phyloP scores from a whole-genome alignment of 2,329 filamentous ascomycete species.

The Dactylellina drechsleri region DNA sequence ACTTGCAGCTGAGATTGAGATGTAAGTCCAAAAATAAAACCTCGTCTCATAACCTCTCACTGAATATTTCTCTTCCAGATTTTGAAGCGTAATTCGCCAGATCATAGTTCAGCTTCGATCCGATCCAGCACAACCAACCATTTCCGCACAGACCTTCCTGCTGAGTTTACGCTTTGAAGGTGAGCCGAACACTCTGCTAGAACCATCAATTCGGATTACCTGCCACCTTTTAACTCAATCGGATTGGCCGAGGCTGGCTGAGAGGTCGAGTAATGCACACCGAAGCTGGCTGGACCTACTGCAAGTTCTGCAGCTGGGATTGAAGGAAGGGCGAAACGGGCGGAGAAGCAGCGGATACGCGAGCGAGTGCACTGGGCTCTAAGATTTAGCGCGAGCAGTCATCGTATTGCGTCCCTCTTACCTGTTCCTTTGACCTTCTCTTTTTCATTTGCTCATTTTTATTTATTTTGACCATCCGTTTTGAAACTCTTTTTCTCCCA shows the following conservation, averaged over 20 bases:
- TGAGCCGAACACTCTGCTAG: neutral
- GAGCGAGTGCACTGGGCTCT: constrained; percentile 20
- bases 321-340: constrained; percentile 1
- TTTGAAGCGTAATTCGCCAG: too few relatives aligned
- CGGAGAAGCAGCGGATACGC: constrained; percentile 5
- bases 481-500: neutral
- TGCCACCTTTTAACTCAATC: constrained; percentile 11
- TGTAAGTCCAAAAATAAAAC: too few relatives aligned
- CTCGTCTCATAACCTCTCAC: too few relatives aligned
- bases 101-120: too few relatives aligned
- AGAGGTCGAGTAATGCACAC: neutral
- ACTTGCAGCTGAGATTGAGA: too few relatives aligned
- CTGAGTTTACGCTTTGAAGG: constrained; percentile 29
- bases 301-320: constrained; percentile 1
- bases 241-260: constrained; percentile 4
- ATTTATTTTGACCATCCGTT: neutral
- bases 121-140: constrained; percentile 4
- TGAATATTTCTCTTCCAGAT: neutral
- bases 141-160: constrained; percentile 48
- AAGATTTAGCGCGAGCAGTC: constrained; percentile 13
- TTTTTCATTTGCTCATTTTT: too few relatives aligned
- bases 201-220: neutral
- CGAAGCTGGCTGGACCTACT: neutral
- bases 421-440: neutral
- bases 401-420: constrained; percentile 24